Evolutionary conservation across 1,139 yeast genomes (phyloP).

Genomic region (Geotrichum aggregatum): DNA sequence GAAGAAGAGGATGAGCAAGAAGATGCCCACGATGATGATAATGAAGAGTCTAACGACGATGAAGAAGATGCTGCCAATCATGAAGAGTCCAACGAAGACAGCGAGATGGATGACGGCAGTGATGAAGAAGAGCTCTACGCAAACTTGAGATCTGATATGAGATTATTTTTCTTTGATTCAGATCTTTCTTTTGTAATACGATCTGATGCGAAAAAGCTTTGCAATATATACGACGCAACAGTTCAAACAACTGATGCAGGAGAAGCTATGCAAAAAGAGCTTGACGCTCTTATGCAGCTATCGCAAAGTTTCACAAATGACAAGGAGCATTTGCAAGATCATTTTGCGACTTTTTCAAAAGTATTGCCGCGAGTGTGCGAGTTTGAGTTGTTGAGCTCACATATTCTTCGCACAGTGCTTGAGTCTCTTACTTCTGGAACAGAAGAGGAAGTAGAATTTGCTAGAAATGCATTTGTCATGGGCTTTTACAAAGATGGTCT

Average conservation of each 20-base stretch:
- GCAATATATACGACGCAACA: constrained; percentile 6
- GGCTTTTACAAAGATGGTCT: constrained; percentile 43
- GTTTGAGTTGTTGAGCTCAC: constrained; percentile 71
- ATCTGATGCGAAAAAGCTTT: constrained; percentile 21
- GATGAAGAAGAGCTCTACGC: constrained; percentile 26
- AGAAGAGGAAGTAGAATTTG: constrained; percentile 27
- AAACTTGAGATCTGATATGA: constrained; percentile 3
- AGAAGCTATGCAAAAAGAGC: constrained; percentile 15
- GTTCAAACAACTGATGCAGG: constrained; percentile 6
- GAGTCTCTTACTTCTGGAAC: constrained; percentile 41
- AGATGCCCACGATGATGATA: constrained; percentile 24
- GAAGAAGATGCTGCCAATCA: constrained; percentile 32
- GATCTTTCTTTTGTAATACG: constrained; percentile 21
- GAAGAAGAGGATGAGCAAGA: constrained; percentile 24
- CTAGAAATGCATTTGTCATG: constrained; percentile 45
- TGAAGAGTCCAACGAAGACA: constrained; percentile 32
- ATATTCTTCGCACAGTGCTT: constrained; percentile 52
- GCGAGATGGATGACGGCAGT: constrained; percentile 27
- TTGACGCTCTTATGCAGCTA: constrained; percentile 8
- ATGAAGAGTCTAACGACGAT: constrained; percentile 24
- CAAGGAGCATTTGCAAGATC: constrained; percentile 28
- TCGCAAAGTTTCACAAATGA: constrained; percentile 19
- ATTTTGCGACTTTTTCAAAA: constrained; percentile 32
- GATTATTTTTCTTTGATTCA: constrained; percentile 24
- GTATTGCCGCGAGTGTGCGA: constrained; percentile 52